These are phyloP conservation scores for Russula griseocarnosa DNA, from an alignment of 768 basidiomycete species.

Conservation along the genomic window DNA sequence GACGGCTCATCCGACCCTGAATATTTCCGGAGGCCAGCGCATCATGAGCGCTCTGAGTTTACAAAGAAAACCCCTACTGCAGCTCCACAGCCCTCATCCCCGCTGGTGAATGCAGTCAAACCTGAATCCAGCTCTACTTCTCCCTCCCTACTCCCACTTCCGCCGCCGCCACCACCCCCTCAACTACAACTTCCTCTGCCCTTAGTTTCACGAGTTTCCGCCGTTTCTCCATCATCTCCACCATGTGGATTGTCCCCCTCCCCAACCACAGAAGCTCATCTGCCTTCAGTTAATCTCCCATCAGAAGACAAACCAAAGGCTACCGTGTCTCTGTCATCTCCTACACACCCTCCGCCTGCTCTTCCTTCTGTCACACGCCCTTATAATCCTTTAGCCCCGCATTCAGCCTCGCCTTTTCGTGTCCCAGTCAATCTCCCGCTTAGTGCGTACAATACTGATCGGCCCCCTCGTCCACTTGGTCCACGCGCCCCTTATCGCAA, in stretches of 20 bases:
- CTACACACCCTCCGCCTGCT: not conserved
- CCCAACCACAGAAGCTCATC: not conserved
- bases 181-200: slow-evolving; percentile 1
- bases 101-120: not conserved
- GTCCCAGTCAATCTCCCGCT: not conserved
- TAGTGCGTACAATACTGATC: slow-evolving; percentile 5
- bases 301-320: not conserved
- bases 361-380: not conserved
- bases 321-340: not conserved
- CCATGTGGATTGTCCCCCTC: not conserved
- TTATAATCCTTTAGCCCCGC: not conserved
- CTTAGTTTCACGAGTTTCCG: not conserved
- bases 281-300: not conserved
- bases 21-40: not conserved
- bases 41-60: not conserved
- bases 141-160: not conserved
- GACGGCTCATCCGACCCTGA: not conserved
- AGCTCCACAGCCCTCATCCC: not conserved
- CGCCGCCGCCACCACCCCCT: slow-evolving; percentile 8
- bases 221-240: not conserved
- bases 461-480: slow-evolving; percentile 26
- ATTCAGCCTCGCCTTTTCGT: not conserved
- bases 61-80: not conserved
- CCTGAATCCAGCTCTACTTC: not conserved
- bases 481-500: slow-evolving; percentile 21